These are phyloP conservation scores for Xylaria digitata DNA, from an alignment of 2,329 filamentous ascomycete species.

Conservation along the genomic window DNA sequence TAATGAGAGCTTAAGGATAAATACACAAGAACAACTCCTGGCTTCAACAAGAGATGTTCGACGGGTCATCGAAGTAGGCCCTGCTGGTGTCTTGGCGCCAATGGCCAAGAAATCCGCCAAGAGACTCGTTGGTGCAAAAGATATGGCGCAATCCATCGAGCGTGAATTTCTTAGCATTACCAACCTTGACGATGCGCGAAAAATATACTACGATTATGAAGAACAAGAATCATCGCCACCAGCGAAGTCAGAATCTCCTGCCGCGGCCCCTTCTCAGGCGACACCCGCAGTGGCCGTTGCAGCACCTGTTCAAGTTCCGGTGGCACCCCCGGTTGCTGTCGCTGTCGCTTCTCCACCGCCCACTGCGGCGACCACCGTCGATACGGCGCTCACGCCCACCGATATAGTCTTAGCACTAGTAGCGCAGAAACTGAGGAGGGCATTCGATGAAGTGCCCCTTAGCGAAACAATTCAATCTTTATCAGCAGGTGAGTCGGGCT, in stretches of 20 bases:
- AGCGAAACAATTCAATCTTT: conserved; percentile 98
- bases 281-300: not conserved
- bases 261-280: not conserved
- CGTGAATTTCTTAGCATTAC: conserved; percentile 33
- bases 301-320: conserved; percentile 2
- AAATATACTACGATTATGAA: conserved; percentile 36
- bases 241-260: not conserved
- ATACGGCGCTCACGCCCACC: conserved; percentile 73
- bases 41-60: conserved; percentile 28
- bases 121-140: conserved; percentile 30
- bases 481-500: conserved; percentile 77
- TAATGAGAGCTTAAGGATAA: conserved; percentile 28
- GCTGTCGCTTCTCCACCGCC: conserved; percentile 1
- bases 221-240: conserved; percentile 10
- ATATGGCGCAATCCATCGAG: conserved; percentile 24
- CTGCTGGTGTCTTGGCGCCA: conserved; percentile 31
- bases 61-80: conserved; percentile 37
- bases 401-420: conserved; percentile 90
- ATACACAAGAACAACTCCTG: conserved; percentile 35
- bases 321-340: conserved; percentile 10
- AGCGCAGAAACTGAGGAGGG: conserved; percentile 97
- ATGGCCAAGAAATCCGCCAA: conserved; percentile 38
- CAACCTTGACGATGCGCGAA: conserved; percentile 30
- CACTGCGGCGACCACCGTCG: conserved; percentile 21
- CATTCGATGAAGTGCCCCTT: conserved; percentile 84